Conservation (phyloP, 2,329 filamentous ascomycete species). For the Fusarium phyllophilum region DNA sequence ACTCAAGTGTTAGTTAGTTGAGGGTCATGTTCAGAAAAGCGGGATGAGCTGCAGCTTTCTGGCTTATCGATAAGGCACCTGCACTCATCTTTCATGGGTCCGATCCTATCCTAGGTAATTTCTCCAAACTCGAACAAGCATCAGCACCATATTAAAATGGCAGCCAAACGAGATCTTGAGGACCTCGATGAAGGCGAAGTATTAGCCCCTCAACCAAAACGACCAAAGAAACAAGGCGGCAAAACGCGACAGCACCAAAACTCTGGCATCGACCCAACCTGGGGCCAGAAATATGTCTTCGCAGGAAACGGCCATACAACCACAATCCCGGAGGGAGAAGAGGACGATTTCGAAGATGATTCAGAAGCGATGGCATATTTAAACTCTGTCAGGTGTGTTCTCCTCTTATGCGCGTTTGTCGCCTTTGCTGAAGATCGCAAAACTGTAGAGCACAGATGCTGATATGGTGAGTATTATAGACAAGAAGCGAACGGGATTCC, state of each 20-base stretch:
- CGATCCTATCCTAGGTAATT: conserved; percentile 3
- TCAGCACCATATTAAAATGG: conserved; percentile 42
- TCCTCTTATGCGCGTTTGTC: not conserved
- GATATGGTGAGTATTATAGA: conserved; percentile 68
- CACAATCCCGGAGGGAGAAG: conserved; percentile 60
- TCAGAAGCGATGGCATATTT: conserved; percentile 76
- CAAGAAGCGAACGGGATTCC: conserved; percentile 80
- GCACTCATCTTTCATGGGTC: conserved; percentile 16
- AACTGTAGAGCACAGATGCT: conserved; percentile 49
- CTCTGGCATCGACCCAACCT: conserved; percentile 68
- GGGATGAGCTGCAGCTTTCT: conserved; percentile 24
- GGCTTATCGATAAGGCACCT: conserved; percentile 39
- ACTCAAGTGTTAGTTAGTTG: not conserved
- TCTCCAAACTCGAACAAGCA: conserved; percentile 12
- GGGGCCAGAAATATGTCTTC: conserved; percentile 78
- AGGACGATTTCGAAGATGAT: conserved; percentile 74
- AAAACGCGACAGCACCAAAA: conserved; percentile 55
- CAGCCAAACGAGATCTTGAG: conserved; percentile 49
- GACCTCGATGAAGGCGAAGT: conserved; percentile 46
- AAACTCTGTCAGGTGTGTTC: conserved; percentile 73
- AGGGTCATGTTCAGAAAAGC: conserved; percentile 13
- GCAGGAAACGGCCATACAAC: conserved; percentile 66
- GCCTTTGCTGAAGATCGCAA: conserved; percentile 44
- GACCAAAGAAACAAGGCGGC: conserved; percentile 44
- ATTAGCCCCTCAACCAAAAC: conserved; percentile 42